Percentiles rank a stretch among this genome's conserved stretches.
phyloP scores from a whole-genome alignment of 106 monocot genomes.

The Acorus calamus region DNA sequence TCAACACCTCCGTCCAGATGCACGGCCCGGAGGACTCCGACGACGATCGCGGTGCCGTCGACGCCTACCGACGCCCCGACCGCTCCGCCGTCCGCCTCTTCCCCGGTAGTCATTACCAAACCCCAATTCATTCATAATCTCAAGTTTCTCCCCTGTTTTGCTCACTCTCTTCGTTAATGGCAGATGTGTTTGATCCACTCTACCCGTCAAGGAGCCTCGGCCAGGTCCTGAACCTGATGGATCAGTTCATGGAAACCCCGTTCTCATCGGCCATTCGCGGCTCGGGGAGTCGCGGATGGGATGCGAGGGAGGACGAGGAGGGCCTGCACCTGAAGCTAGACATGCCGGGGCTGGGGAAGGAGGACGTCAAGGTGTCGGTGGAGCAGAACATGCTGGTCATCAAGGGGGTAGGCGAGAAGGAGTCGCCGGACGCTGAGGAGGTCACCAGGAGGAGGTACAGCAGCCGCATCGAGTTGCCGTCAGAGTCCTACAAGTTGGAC shows the following conservation, averaged over 20 bases:
- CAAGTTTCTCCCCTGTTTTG: background rate
- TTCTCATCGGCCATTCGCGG: conserved; percentile 7
- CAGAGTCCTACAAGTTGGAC: conserved; percentile 44
- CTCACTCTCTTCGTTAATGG: background rate
- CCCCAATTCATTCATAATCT: background rate
- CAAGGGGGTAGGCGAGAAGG: conserved; percentile 45
- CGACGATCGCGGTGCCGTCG: conserved; percentile 13
- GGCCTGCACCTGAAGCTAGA: conserved; percentile 52
- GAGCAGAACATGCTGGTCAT: conserved; percentile 53
- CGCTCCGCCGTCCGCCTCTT: conserved; percentile 10
- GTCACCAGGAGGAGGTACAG: conserved; percentile 24
- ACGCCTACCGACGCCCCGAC: conserved; percentile 1
- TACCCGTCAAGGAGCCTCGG: conserved; percentile 39
- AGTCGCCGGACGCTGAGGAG: conserved; percentile 6
- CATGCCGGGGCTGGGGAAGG: conserved; percentile 85
- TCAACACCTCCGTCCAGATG: conserved; percentile 26
- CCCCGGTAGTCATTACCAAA: conserved; percentile 25
- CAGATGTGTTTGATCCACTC: conserved; percentile 76
- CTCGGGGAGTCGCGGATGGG: conserved; percentile 48
- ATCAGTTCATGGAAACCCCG: conserved; percentile 47
- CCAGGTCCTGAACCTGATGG: conserved; percentile 82
- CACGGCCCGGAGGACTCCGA: background rate
- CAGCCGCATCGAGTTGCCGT: conserved; percentile 50
- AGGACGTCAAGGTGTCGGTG: conserved; percentile 17
- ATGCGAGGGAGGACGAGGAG: conserved; percentile 49